Evolutionary conservation across 192 early-diverging fungal genomes (phyloP).

Genomic region (Martensiomyces pterosporus): DNA sequence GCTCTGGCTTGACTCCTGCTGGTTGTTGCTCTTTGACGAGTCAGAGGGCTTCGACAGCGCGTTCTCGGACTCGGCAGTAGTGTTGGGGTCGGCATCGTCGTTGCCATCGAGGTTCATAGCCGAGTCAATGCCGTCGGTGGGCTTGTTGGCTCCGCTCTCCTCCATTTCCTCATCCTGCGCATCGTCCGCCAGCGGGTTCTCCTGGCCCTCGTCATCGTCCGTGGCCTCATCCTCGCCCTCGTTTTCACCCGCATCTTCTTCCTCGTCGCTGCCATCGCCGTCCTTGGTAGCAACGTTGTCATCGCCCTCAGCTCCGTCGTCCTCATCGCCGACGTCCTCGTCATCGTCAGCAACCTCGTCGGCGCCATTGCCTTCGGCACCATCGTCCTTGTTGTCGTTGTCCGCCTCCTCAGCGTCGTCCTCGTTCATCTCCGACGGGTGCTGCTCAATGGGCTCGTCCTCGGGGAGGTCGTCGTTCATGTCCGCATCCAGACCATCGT

Average conservation of each 20-base stretch:
- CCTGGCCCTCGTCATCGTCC: constrained; percentile 39
- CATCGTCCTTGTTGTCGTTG: constrained; percentile 18
- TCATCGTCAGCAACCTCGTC: constrained; percentile 33
- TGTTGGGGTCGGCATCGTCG: constrained; percentile 36
- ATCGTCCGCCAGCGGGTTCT: constrained; percentile 25
- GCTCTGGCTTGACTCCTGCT: constrained; percentile 19
- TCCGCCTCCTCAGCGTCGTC: constrained; percentile 27
- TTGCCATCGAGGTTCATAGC: constrained; percentile 56
- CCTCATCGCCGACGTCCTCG: constrained; percentile 3
- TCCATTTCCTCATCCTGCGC: constrained; percentile 35
- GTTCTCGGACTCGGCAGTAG: constrained; percentile 32
- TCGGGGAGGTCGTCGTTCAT: constrained; percentile 49
- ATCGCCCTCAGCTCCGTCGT: constrained; percentile 11
- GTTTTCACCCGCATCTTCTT: constrained; percentile 22
- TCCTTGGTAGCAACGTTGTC: constrained; percentile 15
- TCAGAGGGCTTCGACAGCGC: constrained; percentile 28
- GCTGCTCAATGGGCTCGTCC: constrained; percentile 49
- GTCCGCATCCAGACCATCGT: constrained; percentile 49
- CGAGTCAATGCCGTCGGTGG: constrained; percentile 52
- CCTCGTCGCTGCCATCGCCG: constrained; percentile 22
- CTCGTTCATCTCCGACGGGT: constrained; percentile 41
- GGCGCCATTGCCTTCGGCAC: constrained; percentile 14
- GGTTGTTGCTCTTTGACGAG: constrained; percentile 21
- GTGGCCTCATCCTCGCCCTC: constrained; percentile 38
- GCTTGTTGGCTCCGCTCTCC: constrained; percentile 53